Evolutionary conservation across 78 protist species (phyloP).

Genomic region (Emiliania huxleyi): DNA sequence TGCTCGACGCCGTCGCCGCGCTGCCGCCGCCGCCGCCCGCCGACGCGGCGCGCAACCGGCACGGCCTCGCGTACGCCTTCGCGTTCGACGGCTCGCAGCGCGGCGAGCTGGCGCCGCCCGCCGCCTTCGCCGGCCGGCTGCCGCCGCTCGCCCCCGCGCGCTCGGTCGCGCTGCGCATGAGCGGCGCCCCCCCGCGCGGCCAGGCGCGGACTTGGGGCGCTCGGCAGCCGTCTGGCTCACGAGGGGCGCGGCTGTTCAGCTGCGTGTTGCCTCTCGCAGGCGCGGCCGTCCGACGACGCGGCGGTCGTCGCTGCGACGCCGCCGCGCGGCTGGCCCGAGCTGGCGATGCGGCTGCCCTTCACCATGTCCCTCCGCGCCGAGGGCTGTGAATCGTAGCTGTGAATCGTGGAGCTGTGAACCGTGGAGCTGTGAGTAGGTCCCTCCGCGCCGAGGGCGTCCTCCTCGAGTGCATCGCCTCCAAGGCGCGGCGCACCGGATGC

Average conservation of each 20-base stretch:
- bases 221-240: too few species aligned
- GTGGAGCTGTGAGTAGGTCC: neutral
- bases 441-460: neutral
- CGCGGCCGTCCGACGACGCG: neutral
- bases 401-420: too few species aligned
- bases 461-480: neutral
- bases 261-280: too few species aligned
- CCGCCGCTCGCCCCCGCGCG: neutral
- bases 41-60: neutral
- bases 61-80: neutral
- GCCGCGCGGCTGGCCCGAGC: neutral
- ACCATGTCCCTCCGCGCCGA: neutral
- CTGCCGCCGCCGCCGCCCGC: neutral
- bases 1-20: neutral
- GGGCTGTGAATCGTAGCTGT: too few species aligned
- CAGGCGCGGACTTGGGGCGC: too few species aligned
- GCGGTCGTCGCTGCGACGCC: neutral
- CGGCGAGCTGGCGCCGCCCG: neutral
- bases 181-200: slow-evolving; percentile 2
- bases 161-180: neutral
- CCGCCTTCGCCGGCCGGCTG: neutral
- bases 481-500: too few species aligned
- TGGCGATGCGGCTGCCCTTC: neutral
- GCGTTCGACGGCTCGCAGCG: neutral
- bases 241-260: too few species aligned